Evolutionary conservation across 192 early-diverging fungal species (phyloP).

Genomic region (Coemansia sp.): DNA sequence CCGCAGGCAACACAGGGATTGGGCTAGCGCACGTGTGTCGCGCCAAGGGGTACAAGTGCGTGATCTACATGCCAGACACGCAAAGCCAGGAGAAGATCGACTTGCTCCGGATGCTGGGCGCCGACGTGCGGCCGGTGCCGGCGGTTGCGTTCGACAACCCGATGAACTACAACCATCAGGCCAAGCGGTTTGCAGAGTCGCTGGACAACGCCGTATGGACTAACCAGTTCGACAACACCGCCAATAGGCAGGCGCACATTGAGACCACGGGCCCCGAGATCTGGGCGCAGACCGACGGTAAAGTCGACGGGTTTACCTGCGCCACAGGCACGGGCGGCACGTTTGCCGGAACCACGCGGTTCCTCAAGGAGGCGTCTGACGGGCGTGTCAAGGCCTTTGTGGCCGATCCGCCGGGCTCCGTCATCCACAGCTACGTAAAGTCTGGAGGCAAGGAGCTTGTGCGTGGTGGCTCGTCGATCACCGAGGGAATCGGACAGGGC

Average conservation of each 20-base stretch:
- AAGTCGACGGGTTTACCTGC: constrained; percentile 88
- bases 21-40: constrained; percentile 92
- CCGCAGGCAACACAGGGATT: constrained; percentile 94
- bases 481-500: constrained; percentile 95
- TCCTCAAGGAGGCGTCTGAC: constrained; percentile 72
- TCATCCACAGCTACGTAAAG: constrained; percentile 82
- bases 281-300: constrained; percentile 77
- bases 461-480: constrained; percentile 82
- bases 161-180: constrained; percentile 94
- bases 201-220: constrained; percentile 90
- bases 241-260: constrained; percentile 88
- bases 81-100: constrained; percentile 96
- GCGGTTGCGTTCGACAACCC: constrained; percentile 91
- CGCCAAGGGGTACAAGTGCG: constrained; percentile 91
- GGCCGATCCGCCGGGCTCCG: constrained; percentile 92
- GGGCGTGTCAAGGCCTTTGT: constrained; percentile 76
- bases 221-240: constrained; percentile 94
- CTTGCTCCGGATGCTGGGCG: constrained; percentile 86
- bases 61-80: constrained; percentile 98
- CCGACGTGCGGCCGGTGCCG: constrained; percentile 90
- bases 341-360: constrained; percentile 79
- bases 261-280: constrained; percentile 98
- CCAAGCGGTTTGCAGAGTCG: constrained; percentile 73
- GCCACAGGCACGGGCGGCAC: constrained; percentile 93
- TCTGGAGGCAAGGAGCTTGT: constrained; percentile 65